Conservation (phyloP, 257 asterid species). For the Linaria vulgaris region DNA sequence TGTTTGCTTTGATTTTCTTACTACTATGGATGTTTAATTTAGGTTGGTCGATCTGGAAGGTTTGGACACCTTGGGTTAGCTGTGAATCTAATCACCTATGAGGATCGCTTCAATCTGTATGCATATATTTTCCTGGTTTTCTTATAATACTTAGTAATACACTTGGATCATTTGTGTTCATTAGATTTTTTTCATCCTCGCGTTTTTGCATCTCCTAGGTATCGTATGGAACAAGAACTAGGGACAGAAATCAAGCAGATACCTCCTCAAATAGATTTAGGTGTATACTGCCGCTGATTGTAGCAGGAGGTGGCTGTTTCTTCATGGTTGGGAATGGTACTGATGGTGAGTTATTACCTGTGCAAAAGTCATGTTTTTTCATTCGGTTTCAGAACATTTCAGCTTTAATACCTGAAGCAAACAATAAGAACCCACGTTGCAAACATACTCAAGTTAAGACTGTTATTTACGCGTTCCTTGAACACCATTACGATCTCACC, state of each 20-base stretch:
- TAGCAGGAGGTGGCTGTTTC: constrained; percentile 22
- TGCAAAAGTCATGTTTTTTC: neutral
- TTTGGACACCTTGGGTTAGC: constrained; percentile 95
- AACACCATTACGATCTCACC: neutral
- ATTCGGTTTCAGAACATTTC: neutral
- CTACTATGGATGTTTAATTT: constrained; percentile 20
- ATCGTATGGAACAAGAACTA: constrained; percentile 87
- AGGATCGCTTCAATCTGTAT: constrained; percentile 85
- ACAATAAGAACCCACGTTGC: neutral
- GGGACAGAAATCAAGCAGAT: constrained; percentile 92
- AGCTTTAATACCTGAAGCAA: neutral
- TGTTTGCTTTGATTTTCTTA: constrained; percentile 7
- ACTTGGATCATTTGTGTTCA: neutral
- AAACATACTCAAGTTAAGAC: too few relatives aligned
- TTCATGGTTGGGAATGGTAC: constrained; percentile 22
- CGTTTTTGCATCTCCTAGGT: constrained; percentile 41
- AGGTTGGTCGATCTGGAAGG: constrained; percentile 97
- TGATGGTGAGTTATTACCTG: constrained; percentile 35
- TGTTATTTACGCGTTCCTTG: neutral
- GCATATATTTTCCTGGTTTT: constrained; percentile 22
- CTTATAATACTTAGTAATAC: neutral
- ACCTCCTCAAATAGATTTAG: constrained; percentile 86
- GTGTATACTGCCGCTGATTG: constrained; percentile 67
- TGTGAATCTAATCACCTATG: constrained; percentile 81
- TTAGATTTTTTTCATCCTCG: constrained; percentile 15